Evolutionary conservation across 2,329 filamentous ascomycete genomes (phyloP), one percentile per base, ranked within the genome.

Genomic region (Lachnellula hyalina): DNA sequence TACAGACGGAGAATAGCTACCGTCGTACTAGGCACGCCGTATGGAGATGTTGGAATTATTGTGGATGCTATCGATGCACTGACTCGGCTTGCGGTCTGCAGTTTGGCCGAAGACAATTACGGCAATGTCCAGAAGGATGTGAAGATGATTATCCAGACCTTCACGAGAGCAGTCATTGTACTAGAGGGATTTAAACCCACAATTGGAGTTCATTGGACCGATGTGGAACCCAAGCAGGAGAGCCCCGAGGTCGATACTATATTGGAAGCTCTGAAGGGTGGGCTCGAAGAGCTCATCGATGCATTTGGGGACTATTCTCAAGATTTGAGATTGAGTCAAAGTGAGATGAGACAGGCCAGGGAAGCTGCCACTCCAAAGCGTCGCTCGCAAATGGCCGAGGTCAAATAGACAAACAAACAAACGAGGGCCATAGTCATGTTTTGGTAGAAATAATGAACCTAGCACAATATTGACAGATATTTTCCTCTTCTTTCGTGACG

Each of bases 121-220:
- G 93, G 93, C 14, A 88, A 89, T 63, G 93, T 95, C n/a, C 87
- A 95, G 61, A 79, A 84, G 44, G 89, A 94, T 60, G 84, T 97
- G 2, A 83, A 88, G 1, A 74, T 73, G 48, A 85, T 96, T 54
- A 82, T 96, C 49, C 82, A 86, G 47, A 82, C 84, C 1, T 82
- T 95, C 57, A 92, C 89, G 0, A 63, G 70, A 0, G 84, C 88
- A 0, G 84, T 91, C 53, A 78, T 75, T 52, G 83, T 83, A 61
- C 74, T 96, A 3, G 86, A 96, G 65, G 73, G 68, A 1, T 90
- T 95, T 67, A 78, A 84, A 60, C 70, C 70, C 7, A 72, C 65
- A 2, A 73, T 87, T 44, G 77, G 82, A 1, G 71, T 83, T 3
- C 89, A 94, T 70, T 95, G 90, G 90, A 92, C 89, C 1, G 91